A percentile compares a stretch with the other conserved stretches of the same genome.
These are phyloP conservation scores for Chalciporus piperatus DNA, from an alignment of 768 basidiomycete genomes.

Conservation along the genomic window DNA sequence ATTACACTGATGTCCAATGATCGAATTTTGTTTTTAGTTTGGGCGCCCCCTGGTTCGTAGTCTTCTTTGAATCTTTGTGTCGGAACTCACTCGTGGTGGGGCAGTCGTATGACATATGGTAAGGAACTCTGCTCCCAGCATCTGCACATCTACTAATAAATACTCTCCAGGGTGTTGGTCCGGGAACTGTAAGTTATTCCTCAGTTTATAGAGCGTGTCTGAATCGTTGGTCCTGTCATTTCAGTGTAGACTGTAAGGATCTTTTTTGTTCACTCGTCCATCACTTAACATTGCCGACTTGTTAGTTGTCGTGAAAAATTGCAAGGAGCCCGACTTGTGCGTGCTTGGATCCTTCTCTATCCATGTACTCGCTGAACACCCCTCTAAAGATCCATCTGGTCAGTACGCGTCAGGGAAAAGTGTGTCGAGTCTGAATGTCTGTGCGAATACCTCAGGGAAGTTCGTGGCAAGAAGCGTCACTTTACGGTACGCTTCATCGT, in stretches of 20 bases:
- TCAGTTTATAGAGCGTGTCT: background rate
- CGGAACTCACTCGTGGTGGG: conserved; percentile 2
- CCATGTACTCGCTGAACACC: conserved; percentile 2
- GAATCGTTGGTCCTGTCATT: background rate
- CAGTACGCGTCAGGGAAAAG: conserved; percentile 34
- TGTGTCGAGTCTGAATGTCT: conserved; percentile 23
- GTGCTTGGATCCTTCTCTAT: conserved; percentile 25
- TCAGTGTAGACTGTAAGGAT: conserved; percentile 68
- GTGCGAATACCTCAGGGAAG: conserved; percentile 62
- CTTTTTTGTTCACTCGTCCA: background rate
- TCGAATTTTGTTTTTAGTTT: conserved; percentile 43
- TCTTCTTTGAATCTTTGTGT: background rate
- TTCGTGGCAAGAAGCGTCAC: conserved; percentile 78
- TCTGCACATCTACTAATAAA: conserved; percentile 3
- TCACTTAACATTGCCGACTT: background rate
- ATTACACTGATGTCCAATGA: background rate
- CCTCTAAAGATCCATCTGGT: conserved; percentile 75
- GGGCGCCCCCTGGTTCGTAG: conserved; percentile 69
- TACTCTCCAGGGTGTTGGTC: conserved; percentile 56
- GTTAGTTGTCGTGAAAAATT: conserved; percentile 70
- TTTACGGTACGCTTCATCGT: conserved; percentile 61
- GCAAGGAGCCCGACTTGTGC: conserved; percentile 76
- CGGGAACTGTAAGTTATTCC: conserved; percentile 61
- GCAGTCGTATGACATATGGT: conserved; percentile 62
- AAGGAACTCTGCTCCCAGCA: conserved; percentile 7